Conservation (phyloP, 768 basidiomycete genomes). For the Xanthoconium stramineum region DNA sequence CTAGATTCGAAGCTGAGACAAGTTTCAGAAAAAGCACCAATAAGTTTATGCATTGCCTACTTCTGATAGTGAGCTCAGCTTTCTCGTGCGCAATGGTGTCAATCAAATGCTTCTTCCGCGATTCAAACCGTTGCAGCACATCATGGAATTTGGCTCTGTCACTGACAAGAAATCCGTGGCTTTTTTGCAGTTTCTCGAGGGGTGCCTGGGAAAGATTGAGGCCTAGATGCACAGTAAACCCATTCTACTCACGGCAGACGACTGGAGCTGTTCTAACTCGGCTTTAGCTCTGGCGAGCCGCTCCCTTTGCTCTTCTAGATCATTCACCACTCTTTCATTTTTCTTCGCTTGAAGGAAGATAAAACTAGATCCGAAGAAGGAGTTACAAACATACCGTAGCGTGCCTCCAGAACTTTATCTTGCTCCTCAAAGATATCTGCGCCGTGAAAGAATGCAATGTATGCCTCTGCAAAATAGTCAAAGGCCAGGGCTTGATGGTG, state of each 20-base stretch:
- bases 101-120: conserved; percentile 62
- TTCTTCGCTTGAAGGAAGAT: conserved; percentile 50
- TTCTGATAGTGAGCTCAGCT: conserved; percentile 54
- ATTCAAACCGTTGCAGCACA: conserved; percentile 67
- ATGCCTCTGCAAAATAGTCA: conserved; percentile 66
- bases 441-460: conserved; percentile 63
- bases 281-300: conserved; percentile 44
- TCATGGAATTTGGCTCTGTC: conserved; percentile 81
- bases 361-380: neutral
- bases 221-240: neutral
- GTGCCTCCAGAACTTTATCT: conserved; percentile 66
- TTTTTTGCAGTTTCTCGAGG: conserved; percentile 57
- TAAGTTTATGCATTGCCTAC: conserved; percentile 34
- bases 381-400: conserved; percentile 57
- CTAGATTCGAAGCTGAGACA: conserved; percentile 54
- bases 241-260: conserved; percentile 49
- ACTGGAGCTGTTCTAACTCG: conserved; percentile 57
- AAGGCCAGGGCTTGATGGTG: conserved; percentile 80
- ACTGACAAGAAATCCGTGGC: conserved; percentile 59
- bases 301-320: conserved; percentile 57
- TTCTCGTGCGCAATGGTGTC: conserved; percentile 67
- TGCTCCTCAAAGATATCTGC: conserved; percentile 68
- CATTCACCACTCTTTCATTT: conserved; percentile 62
- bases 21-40: neutral
- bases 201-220: conserved; percentile 46